A percentile compares a stretch with the other conserved stretches of the same genome.
Evolutionary conservation across 768 basidiomycete genomes (phyloP).

Genomic region (Asterophora parasitica): DNA sequence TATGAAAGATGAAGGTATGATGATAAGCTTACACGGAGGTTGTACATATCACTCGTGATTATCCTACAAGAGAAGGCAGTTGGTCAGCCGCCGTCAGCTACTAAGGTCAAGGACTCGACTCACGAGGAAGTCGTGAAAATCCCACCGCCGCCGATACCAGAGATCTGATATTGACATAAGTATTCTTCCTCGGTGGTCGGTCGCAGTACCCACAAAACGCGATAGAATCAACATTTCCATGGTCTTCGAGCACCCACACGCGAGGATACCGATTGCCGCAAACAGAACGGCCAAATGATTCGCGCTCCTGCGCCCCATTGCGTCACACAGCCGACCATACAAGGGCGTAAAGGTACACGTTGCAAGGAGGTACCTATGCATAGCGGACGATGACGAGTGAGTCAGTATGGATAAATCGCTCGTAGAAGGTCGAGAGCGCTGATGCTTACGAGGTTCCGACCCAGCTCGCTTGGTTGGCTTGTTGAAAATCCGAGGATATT

Average conservation of each 20-base stretch:
- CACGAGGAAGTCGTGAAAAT: slow-evolving; percentile 66
- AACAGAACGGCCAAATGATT: slow-evolving; percentile 60
- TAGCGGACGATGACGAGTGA: too few species aligned
- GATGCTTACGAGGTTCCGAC: slow-evolving; percentile 64
- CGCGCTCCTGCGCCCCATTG: slow-evolving; percentile 64
- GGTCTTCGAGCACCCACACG: slow-evolving; percentile 60
- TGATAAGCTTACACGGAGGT: slow-evolving; percentile 46
- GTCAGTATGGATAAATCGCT: too few species aligned
- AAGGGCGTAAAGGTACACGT: slow-evolving; percentile 78
- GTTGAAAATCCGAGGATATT: slow-evolving; percentile 75
- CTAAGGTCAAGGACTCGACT: background rate
- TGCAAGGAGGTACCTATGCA: slow-evolving; percentile 62
- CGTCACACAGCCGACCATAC: slow-evolving; percentile 74
- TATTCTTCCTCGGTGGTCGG: background rate
- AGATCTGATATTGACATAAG: slow-evolving; percentile 37
- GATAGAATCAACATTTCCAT: slow-evolving; percentile 70
- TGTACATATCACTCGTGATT: slow-evolving; percentile 78
- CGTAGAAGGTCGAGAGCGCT: background rate
- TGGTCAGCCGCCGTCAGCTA: background rate
- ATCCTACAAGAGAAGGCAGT: slow-evolving; percentile 37
- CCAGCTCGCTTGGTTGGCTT: slow-evolving; percentile 79
- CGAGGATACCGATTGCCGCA: slow-evolving; percentile 55
- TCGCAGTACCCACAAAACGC: slow-evolving; percentile 54
- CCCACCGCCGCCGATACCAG: slow-evolving; percentile 75
- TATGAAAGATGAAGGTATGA: too few species aligned